Percentiles rank a stretch among this genome's conserved stretches.
Evolutionary conservation across 768 basidiomycete species (phyloP).

Genomic region (Lactarius deliciosus): DNA sequence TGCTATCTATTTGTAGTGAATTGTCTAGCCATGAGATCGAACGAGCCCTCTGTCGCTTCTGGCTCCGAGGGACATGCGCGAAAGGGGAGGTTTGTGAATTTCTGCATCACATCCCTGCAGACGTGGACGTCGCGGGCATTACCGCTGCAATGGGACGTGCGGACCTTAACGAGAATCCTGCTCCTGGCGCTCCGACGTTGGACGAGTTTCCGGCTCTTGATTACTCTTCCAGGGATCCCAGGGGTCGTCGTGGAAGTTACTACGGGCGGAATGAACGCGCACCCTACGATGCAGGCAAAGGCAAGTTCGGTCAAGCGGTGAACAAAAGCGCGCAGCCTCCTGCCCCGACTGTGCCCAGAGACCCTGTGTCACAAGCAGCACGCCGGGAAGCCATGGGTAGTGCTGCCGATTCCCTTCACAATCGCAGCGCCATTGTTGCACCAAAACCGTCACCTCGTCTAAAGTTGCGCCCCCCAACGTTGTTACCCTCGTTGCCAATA

Average conservation of each 20-base stretch:
- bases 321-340: constrained; percentile 55
- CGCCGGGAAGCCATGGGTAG: constrained; percentile 59
- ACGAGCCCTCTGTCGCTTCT: constrained; percentile 92
- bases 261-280: constrained; percentile 40
- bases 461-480: constrained; percentile 74
- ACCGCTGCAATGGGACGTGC: constrained; percentile 67
- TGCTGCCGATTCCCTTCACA: constrained; percentile 61
- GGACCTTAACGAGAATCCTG: constrained; percentile 49
- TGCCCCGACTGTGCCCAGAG: constrained; percentile 34
- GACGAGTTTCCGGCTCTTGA: constrained; percentile 76
- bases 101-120: constrained; percentile 85
- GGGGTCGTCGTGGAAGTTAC: constrained; percentile 44
- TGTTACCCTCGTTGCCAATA: constrained; percentile 87
- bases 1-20: constrained; percentile 20
- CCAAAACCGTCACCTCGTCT: constrained; percentile 83
- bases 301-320: constrained; percentile 86
- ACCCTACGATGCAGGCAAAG: constrained; percentile 81
- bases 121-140: constrained; percentile 74
- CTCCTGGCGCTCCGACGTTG: constrained; percentile 38
- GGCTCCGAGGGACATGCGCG: constrained; percentile 95
- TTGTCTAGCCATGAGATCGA: constrained; percentile 84
- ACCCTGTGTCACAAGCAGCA: constrained; percentile 44
- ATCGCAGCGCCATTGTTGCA: constrained; percentile 68
- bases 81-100: constrained; percentile 98
- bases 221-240: constrained; percentile 39